Base-by-base conservation (phyloP, 306 rosid genomes). In the Begonia fuchsioides region DNA sequence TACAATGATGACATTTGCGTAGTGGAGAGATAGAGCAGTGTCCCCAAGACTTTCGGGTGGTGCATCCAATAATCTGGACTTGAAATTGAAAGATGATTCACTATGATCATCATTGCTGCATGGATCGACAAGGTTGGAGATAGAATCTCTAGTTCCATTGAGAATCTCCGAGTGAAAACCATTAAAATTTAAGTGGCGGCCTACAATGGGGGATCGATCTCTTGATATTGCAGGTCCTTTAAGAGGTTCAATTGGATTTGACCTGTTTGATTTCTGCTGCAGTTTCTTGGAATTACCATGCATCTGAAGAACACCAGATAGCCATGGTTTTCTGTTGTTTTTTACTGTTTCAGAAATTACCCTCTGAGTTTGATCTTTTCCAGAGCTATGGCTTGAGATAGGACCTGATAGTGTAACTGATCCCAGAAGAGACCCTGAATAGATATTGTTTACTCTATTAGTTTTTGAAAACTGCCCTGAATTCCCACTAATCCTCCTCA, bases 1-100 rank as follows among this genome's bases (percentile, higher is more conserved):
- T 53, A 86, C 85, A 13, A 76, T 63, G 17, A 92, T 64, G 49
- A 85, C 93, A 64, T 86, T 82, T 43, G 98, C 98, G 47, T 92
- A 92, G 77, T 92, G 98, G 55, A 92, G 78, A 9, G 96, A 92
- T 65, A 92, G 79, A 61, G 94, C 87, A 15, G 81, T 88, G 44
- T 73, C 79, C 38, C 96, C 98, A 45, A 92, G 94, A 38, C 94
- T 86, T 16, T 79, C 88, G 1, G 85, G 81, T 52, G 87, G 87
- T 40, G 98, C 81, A 57, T 77, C 73, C 67, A 85, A 58, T 58
- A 90, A 69, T 72, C 53, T 82, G 72, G 64, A 45, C 45, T 73
- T 69, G 51, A 71, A 65, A 63, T 56, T 44, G 52, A 78, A 62
- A 49, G 69, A 18, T 52, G 88, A 61, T 51, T 56, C 53, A 46